Conservation (phyloP, 202 grass and related monocot species). For the Hordeum pubiflorum region DNA sequence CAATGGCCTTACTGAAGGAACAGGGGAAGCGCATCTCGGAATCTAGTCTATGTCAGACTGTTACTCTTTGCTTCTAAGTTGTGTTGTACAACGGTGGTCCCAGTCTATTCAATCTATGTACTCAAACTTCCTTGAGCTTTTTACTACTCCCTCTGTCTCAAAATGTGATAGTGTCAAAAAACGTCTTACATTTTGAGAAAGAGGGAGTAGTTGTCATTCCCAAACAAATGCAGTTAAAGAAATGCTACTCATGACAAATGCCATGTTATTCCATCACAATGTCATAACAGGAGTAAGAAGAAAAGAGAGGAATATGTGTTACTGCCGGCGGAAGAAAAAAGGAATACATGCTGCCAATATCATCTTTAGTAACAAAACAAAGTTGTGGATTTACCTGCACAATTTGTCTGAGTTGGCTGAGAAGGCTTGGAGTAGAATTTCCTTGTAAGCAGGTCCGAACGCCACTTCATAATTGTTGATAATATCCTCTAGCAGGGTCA, state of each 20-base stretch:
- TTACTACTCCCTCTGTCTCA: no score
- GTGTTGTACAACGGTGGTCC: not conserved
- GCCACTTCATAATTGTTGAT: not conserved
- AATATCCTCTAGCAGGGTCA: not conserved
- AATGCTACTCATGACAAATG: no score
- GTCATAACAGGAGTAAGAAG: not conserved
- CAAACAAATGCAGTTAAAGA: no score
- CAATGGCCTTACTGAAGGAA: not conserved
- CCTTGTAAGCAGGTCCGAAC: not conserved
- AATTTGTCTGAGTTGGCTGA: not conserved
- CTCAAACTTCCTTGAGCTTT: not conserved
- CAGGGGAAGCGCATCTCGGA: not conserved
- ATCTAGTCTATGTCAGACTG: not conserved
- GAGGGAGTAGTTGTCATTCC: no score
- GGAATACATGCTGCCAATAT: no score
- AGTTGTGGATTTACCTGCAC: not conserved
- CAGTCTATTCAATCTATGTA: not conserved
- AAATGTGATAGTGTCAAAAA: no score
- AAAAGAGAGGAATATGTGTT: no score
- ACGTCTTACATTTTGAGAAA: no score
- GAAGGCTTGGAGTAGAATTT: not conserved
- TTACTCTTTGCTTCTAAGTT: not conserved
- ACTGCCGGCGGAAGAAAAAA: not conserved
- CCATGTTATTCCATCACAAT: not conserved
- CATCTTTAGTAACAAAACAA: not conserved